phyloP scores from a whole-genome alignment of 768 basidiomycete species.

The Tulasnella sp. region DNA sequence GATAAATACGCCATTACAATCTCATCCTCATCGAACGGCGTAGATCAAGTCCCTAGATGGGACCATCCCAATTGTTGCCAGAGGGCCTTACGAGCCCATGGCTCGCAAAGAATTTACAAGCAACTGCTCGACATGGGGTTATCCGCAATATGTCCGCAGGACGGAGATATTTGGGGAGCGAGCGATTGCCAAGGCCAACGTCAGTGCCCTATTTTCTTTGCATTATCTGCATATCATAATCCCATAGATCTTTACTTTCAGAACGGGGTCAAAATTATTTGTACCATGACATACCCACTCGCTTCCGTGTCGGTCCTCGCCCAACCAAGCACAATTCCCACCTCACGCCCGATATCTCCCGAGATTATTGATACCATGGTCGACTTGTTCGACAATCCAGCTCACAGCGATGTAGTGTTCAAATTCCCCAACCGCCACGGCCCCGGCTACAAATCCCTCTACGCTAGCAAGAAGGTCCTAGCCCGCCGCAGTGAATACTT shows the following conservation, averaged over 20 bases:
- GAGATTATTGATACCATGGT: slow-evolving; percentile 8
- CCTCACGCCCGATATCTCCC: slow-evolving; percentile 1
- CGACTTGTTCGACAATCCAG: slow-evolving; percentile 14
- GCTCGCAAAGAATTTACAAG: slow-evolving; percentile 11
- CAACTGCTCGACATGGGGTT: slow-evolving; percentile 13
- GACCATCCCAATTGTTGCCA: slow-evolving; percentile 14
- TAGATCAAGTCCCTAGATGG: slow-evolving; percentile 16
- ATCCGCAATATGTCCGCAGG: slow-evolving; percentile 14
- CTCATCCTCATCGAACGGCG: not conserved
- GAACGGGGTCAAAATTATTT: slow-evolving; percentile 16
- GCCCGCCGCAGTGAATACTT: slow-evolving; percentile 14
- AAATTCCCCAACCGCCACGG: slow-evolving; percentile 13
- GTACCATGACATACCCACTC: slow-evolving; percentile 14
- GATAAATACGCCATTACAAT: not conserved
- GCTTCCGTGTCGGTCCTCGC: not conserved
- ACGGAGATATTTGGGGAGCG: slow-evolving; percentile 14
- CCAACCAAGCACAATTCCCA: not conserved
- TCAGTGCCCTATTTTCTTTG: not conserved
- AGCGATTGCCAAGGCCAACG: slow-evolving; percentile 14
- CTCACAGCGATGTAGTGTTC: slow-evolving; percentile 14
- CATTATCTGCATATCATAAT: not conserved
- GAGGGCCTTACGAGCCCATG: slow-evolving; percentile 14
- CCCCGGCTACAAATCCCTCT: slow-evolving; percentile 6
- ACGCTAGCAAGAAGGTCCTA: slow-evolving; percentile 12
- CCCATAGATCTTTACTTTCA: not conserved